A percentile compares a stretch with the other conserved stretches of the same genome.
Evolutionary conservation across 225 moss, liverwort and hornwort species (phyloP).

Genomic region (Climacium dendroides): DNA sequence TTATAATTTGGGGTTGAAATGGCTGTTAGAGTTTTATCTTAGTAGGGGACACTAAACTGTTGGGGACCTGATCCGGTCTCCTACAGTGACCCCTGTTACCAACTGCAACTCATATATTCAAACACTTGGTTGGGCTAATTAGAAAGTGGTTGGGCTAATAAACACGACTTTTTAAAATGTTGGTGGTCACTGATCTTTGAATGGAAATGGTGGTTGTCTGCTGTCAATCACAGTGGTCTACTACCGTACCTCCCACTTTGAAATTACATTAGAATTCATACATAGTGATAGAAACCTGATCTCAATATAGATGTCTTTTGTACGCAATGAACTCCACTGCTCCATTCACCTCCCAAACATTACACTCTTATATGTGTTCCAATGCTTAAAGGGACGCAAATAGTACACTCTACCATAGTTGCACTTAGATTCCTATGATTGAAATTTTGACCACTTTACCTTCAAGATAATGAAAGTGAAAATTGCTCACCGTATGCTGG

Average conservation of each 20-base stretch:
- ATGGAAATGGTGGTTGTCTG: background rate
- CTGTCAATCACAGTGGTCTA: background rate
- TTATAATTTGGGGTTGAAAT: background rate
- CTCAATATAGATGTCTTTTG: background rate
- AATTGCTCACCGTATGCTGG: background rate
- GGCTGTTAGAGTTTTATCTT: background rate
- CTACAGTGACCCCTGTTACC: background rate
- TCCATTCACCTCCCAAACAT: background rate
- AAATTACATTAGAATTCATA: background rate
- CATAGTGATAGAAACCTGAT: background rate
- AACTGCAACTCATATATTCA: background rate
- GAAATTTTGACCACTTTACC: background rate
- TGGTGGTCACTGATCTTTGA: background rate
- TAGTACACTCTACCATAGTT: background rate
- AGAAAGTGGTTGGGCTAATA: background rate
- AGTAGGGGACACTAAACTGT: no score
- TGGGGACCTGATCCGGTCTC: background rate
- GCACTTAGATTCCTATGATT: background rate
- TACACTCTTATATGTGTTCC: background rate
- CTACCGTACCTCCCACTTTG: background rate
- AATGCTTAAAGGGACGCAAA: background rate
- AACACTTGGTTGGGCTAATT: background rate
- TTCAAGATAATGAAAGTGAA: background rate
- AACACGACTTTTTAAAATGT: background rate
- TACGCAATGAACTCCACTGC: background rate